Evolutionary conservation across 371 early-diverging fungal genomes (phyloP).

Genomic region (Mortierella sp.): DNA sequence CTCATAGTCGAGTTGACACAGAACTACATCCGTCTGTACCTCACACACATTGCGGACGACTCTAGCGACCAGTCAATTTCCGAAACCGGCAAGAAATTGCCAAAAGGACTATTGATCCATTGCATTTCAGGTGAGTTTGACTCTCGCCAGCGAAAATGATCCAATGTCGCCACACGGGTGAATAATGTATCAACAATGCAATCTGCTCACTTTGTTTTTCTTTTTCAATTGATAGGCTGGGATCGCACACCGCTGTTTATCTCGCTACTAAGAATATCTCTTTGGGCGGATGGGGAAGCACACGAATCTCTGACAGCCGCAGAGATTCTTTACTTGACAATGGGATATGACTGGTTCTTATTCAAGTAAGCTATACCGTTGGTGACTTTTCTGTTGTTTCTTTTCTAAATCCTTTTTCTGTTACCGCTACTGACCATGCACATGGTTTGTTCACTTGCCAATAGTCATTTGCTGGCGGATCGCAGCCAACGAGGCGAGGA

Average conservation of each 20-base stretch:
- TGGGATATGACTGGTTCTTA: slow-evolving; percentile 58
- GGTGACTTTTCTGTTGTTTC: not conserved
- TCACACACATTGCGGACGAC: slow-evolving; percentile 51
- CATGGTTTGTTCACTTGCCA: not conserved
- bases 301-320: slow-evolving; percentile 55
- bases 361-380: slow-evolving; percentile 37
- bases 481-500: slow-evolving; percentile 57
- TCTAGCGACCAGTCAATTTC: slow-evolving; percentile 19
- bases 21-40: slow-evolving; percentile 55
- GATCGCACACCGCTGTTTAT: slow-evolving; percentile 57
- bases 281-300: slow-evolving; percentile 57
- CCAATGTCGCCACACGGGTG: not conserved
- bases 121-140: slow-evolving; percentile 45
- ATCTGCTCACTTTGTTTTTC: not conserved
- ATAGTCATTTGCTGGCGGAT: slow-evolving; percentile 51
- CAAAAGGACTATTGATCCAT: slow-evolving; percentile 49
- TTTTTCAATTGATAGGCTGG: slow-evolving; percentile 41
- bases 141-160: not conserved
- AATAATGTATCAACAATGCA: not conserved
- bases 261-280: slow-evolving; percentile 51
- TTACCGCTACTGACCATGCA: not conserved
- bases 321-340: slow-evolving; percentile 53
- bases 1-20: slow-evolving; percentile 55
- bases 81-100: not conserved
- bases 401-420: not conserved